phyloP scores from a whole-genome alignment of 257 asterid species.

The Salvia miltiorrhiza region DNA sequence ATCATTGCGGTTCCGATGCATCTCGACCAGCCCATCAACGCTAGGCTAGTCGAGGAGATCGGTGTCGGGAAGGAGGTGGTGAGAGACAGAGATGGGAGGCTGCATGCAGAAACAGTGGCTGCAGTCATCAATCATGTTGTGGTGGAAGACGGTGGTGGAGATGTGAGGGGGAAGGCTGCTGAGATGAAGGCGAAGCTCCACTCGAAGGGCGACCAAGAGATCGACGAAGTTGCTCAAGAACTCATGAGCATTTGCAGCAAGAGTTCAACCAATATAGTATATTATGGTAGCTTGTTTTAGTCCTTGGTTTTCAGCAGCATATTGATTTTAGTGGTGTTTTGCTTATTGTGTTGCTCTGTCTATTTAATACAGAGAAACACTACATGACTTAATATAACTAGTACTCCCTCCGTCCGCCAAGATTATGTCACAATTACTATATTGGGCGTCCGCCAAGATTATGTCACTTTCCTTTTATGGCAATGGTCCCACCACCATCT shows the following conservation, averaged over 20 bases:
- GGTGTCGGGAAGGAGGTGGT: conserved; percentile 42
- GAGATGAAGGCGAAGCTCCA: conserved; percentile 18
- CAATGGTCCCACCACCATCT: too few species aligned
- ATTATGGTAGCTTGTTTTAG: not conserved
- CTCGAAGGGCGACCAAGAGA: conserved; percentile 20
- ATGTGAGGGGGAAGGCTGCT: conserved; percentile 20
- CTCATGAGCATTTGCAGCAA: conserved; percentile 16
- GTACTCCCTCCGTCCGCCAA: too few species aligned
- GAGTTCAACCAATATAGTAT: not conserved
- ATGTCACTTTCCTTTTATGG: too few species aligned
- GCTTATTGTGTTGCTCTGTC: conserved; percentile 12
- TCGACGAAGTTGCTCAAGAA: conserved; percentile 27
- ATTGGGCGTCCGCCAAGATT: too few species aligned
- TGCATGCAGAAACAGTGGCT: conserved; percentile 21
- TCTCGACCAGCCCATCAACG: conserved; percentile 45
- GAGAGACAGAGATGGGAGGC: conserved; percentile 24
- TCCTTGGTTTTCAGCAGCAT: not conserved
- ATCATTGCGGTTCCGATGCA: conserved; percentile 44
- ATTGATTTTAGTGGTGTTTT: not conserved
- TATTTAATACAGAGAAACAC: conserved; percentile 21
- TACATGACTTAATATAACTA: not conserved
- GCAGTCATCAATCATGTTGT: conserved; percentile 28
- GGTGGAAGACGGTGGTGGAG: conserved; percentile 21
- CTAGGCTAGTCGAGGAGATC: conserved; percentile 38
- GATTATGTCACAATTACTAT: too few species aligned